phyloP scores from a whole-genome alignment of 495 filamentous ascomycete species.

The Xylaria curta region DNA sequence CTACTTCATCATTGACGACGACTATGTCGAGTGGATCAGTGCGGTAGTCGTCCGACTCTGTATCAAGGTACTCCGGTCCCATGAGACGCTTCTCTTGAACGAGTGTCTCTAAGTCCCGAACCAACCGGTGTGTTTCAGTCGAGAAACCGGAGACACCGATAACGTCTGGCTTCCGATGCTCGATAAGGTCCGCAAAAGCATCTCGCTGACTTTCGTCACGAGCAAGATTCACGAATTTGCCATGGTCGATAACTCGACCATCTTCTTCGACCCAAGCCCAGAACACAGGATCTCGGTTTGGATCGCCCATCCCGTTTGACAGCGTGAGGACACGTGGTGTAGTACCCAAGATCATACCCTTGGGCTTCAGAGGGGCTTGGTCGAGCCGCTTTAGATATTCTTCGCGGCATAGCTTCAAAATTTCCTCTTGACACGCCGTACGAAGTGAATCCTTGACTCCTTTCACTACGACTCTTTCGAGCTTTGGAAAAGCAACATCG shows the following conservation, averaged over 20 bases:
- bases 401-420: constrained; percentile 81
- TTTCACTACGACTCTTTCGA: constrained; percentile 84
- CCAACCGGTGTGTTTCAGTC: constrained; percentile 82
- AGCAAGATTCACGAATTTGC: constrained; percentile 79
- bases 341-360: constrained; percentile 89
- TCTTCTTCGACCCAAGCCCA: constrained; percentile 96
- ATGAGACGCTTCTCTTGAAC: constrained; percentile 75
- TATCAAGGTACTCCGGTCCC: constrained; percentile 73
- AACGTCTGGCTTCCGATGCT: constrained; percentile 83
- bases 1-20: constrained; percentile 94
- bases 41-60: constrained; percentile 65
- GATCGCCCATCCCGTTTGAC: constrained; percentile 79
- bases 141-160: constrained; percentile 90
- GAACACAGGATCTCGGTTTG: constrained; percentile 76
- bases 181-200: constrained; percentile 73
- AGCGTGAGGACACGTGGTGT: constrained; percentile 84
- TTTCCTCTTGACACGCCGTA: constrained; percentile 87
- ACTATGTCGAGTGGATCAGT: constrained; percentile 82
- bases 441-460: constrained; percentile 92
- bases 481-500: constrained; percentile 77
- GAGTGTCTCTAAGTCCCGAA: constrained; percentile 76
- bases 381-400: constrained; percentile 87
- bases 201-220: constrained; percentile 71
- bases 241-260: constrained; percentile 84
- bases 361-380: constrained; percentile 94